These are phyloP conservation scores for Metschnikowia anglica DNA, from an alignment of 805 yeast genomes.

Conservation along the genomic window DNA sequence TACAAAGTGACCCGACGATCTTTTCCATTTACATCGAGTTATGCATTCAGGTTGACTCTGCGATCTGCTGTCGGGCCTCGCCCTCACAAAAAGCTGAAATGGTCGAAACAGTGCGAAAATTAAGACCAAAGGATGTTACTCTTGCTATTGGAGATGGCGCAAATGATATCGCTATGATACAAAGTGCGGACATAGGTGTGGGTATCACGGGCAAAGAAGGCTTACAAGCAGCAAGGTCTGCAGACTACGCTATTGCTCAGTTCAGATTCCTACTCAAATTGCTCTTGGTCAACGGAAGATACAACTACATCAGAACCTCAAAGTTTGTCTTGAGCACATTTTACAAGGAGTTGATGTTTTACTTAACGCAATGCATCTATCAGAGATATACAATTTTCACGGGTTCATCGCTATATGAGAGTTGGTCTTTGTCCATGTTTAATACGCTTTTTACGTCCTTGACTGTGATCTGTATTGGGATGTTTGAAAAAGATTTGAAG, in stretches of 20 bases:
- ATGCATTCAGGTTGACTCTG: slow-evolving; percentile 85
- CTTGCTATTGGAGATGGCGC: slow-evolving; percentile 99
- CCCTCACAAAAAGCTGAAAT: slow-evolving; percentile 94
- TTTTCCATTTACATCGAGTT: slow-evolving; percentile 78
- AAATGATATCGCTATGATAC: slow-evolving; percentile 98
- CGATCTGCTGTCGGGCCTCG: slow-evolving; percentile 92
- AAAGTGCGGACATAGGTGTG: slow-evolving; percentile 95
- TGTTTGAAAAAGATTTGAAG: slow-evolving; percentile 86
- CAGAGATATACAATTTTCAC: slow-evolving; percentile 87
- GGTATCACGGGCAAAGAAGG: slow-evolving; percentile 99
- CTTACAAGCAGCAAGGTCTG: slow-evolving; percentile 90
- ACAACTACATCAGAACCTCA: slow-evolving; percentile 88
- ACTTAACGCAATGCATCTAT: slow-evolving; percentile 81
- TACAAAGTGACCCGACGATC: slow-evolving; percentile 71
- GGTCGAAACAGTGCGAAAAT: slow-evolving; percentile 77
- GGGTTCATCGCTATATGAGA: slow-evolving; percentile 90
- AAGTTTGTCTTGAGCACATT: slow-evolving; percentile 92
- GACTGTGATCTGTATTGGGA: slow-evolving; percentile 91
- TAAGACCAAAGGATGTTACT: slow-evolving; percentile 70
- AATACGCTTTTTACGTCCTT: slow-evolving; percentile 93
- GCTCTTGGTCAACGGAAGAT: slow-evolving; percentile 90
- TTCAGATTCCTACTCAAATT: slow-evolving; percentile 81
- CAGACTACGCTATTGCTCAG: slow-evolving; percentile 95
- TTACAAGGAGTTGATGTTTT: slow-evolving; percentile 89
- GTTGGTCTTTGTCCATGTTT: slow-evolving; percentile 96